Base-by-base conservation (phyloP, 2,329 filamentous ascomycete species). In the Ambrosiella xylebori region DNA sequence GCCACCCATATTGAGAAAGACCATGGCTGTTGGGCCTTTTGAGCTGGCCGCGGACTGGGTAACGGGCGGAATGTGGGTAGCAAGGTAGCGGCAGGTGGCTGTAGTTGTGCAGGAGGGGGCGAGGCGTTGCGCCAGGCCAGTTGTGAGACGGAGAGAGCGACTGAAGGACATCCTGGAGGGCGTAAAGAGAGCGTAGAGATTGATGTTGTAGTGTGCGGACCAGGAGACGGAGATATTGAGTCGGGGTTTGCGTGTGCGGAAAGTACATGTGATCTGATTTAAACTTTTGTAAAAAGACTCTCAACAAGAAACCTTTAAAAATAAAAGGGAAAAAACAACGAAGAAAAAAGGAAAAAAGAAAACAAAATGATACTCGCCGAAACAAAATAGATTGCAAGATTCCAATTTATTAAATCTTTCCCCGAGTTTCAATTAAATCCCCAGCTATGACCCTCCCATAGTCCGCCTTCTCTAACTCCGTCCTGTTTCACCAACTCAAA, bases 1-100 rank as follows among this genome's bases (percentile, higher is more conserved):
- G 0, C 93, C 93, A 61, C 93, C 93, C 93, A 98, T 98, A 72
- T 98, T 98, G 73, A 98, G 81, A 67, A 98, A 96, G 12, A 98
- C 93, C 82, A 98, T 97, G 49, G 93, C 93, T 3, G 93, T 98
- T 7, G 90, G 89, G 0, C 91, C 91, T 67, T 87, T 76, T 47
- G 77, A 78, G 11, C 78, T 80, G 0, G 79, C 79, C 6, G 79
- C 76, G 76, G 88, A 78, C 69, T 94, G 88, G 0, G 86, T 90
- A 19, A 93, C 88, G 7, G 88, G 86, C 9, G 86, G 85, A 3
- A 80, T 81, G 17, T 68, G 65, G 44, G 70, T 72, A 57, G 71
- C 70, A 54, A 73, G 63, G 38, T 65, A 62, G 61, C 70, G 65
- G 58, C 56, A 52, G 47, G 35, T 19, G 11, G 19, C 19, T 61